Percentiles rank a stretch among this genome's conserved stretches.
Conservation (phyloP, 768 basidiomycete species). For the Pleurotus pulmonarius region DNA sequence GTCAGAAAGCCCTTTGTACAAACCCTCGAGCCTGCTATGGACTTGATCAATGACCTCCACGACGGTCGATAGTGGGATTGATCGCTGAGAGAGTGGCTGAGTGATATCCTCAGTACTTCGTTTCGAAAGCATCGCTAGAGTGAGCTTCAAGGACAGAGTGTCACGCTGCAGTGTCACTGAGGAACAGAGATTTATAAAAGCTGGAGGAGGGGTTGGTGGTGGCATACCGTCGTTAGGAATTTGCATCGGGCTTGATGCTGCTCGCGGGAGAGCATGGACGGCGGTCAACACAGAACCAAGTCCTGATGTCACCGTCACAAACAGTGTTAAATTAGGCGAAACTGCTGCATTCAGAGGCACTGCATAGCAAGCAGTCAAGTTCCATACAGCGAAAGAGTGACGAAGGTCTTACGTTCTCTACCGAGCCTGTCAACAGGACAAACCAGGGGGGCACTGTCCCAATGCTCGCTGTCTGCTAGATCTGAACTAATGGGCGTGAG, state of each 20-base stretch:
- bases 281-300: conserved; percentile 32
- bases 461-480: conserved; percentile 45
- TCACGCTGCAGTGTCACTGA: not conserved
- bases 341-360: conserved; percentile 53
- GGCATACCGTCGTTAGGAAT: not conserved
- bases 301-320: conserved; percentile 52
- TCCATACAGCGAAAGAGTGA: not conserved
- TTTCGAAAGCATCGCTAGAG: conserved; percentile 45
- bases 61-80: conserved; percentile 36
- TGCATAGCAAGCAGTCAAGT: conserved; percentile 20
- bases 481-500: conserved; percentile 40
- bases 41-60: conserved; percentile 44
- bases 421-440: conserved; percentile 38
- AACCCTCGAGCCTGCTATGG: conserved; percentile 41
- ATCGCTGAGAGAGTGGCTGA: conserved; percentile 45
- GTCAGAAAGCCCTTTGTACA: conserved; percentile 33
- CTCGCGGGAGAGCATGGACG: conserved; percentile 42
- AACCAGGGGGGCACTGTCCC: conserved; percentile 45
- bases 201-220: not conserved
- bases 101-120: conserved; percentile 57
- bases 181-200: not conserved
- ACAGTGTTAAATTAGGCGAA: conserved; percentile 57
- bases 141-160: conserved; percentile 23
- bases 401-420: conserved; percentile 42
- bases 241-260: conserved; percentile 13